phyloP scores from a whole-genome alignment of 1,139 yeast species.

The Pneumocystis wakefieldiae region DNA sequence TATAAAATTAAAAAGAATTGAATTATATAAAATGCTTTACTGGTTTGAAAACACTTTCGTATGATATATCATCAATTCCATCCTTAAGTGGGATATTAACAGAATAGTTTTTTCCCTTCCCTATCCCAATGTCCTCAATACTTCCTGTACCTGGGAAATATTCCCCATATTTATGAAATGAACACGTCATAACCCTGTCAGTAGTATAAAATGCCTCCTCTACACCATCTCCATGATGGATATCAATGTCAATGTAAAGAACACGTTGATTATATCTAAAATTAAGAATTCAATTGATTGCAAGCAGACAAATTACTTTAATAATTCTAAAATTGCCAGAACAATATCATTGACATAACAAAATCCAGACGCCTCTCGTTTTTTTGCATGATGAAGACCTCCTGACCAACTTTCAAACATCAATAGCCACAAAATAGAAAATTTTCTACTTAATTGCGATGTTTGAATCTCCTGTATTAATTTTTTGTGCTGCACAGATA shows the following conservation, averaged over 20 bases:
- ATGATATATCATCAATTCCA: conserved; percentile 79
- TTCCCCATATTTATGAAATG: conserved; percentile 91
- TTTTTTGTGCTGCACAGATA: conserved; percentile 8
- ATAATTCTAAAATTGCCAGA: conserved; percentile 68
- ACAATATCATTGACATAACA: conserved; percentile 84
- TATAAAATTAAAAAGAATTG: conserved; percentile 23
- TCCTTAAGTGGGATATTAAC: conserved; percentile 80
- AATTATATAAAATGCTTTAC: conserved; percentile 20
- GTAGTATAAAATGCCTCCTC: conserved; percentile 93
- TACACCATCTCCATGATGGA: conserved; percentile 96
- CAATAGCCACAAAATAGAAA: not conserved
- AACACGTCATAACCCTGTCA: conserved; percentile 90
- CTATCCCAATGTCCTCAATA: conserved; percentile 70
- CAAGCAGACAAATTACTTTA: conserved; percentile 82
- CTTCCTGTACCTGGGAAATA: conserved; percentile 94
- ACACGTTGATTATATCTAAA: conserved; percentile 31
- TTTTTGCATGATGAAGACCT: conserved; percentile 75
- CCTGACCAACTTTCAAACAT: conserved; percentile 6
- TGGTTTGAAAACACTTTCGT: conserved; percentile 75
- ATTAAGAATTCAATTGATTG: conserved; percentile 48
- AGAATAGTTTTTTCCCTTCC: conserved; percentile 71
- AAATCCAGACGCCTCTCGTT: conserved; percentile 86
- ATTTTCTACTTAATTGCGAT: conserved; percentile 5
- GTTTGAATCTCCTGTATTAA: conserved; percentile 7
- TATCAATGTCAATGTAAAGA: conserved; percentile 25